Conservation (phyloP, 345 rosid genomes). For the Pistacia integerrima region DNA sequence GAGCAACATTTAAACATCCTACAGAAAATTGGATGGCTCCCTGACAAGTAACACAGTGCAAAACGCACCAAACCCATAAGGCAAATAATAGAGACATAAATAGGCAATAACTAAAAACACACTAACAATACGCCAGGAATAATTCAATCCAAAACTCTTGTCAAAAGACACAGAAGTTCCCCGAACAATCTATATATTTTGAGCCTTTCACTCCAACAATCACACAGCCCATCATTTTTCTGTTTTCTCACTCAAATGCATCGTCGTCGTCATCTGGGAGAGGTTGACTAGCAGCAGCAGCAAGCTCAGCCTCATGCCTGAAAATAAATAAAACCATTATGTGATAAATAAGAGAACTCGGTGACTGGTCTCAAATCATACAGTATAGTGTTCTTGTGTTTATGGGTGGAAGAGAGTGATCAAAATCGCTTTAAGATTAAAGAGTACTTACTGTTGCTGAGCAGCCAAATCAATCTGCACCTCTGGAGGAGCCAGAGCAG, state of each 20-base stretch:
- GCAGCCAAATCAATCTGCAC: slow-evolving; percentile 46
- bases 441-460: slow-evolving; percentile 42
- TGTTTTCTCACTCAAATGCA: slow-evolving; percentile 28
- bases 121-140: background rate
- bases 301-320: slow-evolving; percentile 49
- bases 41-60: background rate
- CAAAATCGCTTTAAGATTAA: too few relatives aligned
- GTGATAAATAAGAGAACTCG: background rate
- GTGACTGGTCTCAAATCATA: background rate
- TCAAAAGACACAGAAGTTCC: slow-evolving; percentile 11
- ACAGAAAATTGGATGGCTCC: slow-evolving; percentile 17
- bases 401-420: background rate
- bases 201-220: slow-evolving; percentile 7
- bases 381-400: background rate
- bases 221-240: background rate
- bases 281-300: slow-evolving; percentile 46
- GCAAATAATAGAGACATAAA: slow-evolving; percentile 1
- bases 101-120: background rate
- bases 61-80: background rate
- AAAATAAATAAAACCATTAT: background rate
- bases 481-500: slow-evolving; percentile 56
- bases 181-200: slow-evolving; percentile 9
- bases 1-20: slow-evolving; percentile 15
- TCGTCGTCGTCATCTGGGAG: slow-evolving; percentile 47
- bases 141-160: slow-evolving; percentile 17